Evolutionary conservation across 1,139 yeast species (phyloP), one percentile per base, ranked within the genome.

Genomic region (Entelexis sorbosivorans): DNA sequence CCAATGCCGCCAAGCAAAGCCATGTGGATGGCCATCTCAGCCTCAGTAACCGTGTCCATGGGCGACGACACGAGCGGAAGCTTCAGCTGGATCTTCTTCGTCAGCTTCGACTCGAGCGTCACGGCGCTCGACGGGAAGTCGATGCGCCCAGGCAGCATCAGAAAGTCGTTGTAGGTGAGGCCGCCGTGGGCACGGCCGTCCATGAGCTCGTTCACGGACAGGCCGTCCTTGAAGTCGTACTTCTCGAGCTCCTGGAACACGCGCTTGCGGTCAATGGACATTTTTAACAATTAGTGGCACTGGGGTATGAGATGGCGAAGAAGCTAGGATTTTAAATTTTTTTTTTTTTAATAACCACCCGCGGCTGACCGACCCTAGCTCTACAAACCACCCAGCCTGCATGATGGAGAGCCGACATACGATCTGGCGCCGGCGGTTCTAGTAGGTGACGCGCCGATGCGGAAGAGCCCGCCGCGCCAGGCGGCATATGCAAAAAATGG

Each of bases 1-100:
- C 99, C 99, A 69, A 91, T 88, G 71, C 99, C 99, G 68, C 99
- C 99, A 63, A 89, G 79, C 62, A 91, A 78, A 61, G 99, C 97
- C 96, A 91, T 89, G 73, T 88, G 82, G 63, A 93, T 91, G 60
- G 99, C 98, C 99, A 91, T 91, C 57, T 81, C 84, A 58, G 88
- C 75, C 74, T 91, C 99, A 54, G 99, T 93, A 58, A 91, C 98
- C 50, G 98, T 91, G 72, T 91, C 98, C 99, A 91, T 91, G 63
- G 99, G 99, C 64, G 96, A 87, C 35, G 97, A 89, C 58, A 91
- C 91, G 63, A 91, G 86, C 57, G 99, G 99, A 49, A 96, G 75
- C 73, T 84, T 88, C 70, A 91, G 76, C 53, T 93, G 73, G 73
- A 91, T 91, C 66, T 82, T 84, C 75, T 84, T 88, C 67, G 98